Percentiles rank a stretch among this genome's conserved stretches.
These are phyloP conservation scores for Carex parvula DNA, from an alignment of 176 grass and related monocot species.

Conservation along the genomic window DNA sequence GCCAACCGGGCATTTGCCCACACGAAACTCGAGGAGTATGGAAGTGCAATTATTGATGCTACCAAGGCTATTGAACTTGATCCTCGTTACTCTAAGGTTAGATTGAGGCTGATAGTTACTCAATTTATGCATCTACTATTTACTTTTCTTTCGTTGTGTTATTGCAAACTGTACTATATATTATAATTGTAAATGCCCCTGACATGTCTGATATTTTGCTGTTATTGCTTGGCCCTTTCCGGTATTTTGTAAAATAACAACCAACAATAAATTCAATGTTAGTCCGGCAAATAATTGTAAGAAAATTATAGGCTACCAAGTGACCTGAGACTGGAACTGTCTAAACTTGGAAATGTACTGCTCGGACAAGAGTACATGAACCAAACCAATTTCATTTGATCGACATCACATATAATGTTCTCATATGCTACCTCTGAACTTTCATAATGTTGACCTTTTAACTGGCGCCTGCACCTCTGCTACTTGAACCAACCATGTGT, in stretches of 20 bases:
- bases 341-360: background rate
- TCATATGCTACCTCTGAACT: background rate
- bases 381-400: background rate
- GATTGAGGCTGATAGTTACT: background rate
- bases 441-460: background rate
- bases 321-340: background rate
- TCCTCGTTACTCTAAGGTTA: constrained; percentile 76
- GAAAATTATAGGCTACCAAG: background rate
- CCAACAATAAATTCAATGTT: background rate
- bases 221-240: background rate
- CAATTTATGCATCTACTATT: background rate
- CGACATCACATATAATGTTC: background rate
- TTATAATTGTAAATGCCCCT: background rate
- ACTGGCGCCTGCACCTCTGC: background rate
- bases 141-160: background rate
- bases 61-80: constrained; percentile 80
- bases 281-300: background rate
- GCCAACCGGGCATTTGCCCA: constrained; percentile 89
- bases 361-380: background rate
- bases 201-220: background rate
- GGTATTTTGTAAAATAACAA: constrained; percentile 6
- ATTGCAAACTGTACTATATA: background rate
- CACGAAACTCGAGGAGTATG: constrained; percentile 85
- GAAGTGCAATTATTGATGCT: constrained; percentile 79
- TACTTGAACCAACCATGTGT: background rate